These are phyloP conservation scores for Aspergillus novofumigatus DNA, from an alignment of 2,329 filamentous ascomycete genomes.

Conservation along the genomic window DNA sequence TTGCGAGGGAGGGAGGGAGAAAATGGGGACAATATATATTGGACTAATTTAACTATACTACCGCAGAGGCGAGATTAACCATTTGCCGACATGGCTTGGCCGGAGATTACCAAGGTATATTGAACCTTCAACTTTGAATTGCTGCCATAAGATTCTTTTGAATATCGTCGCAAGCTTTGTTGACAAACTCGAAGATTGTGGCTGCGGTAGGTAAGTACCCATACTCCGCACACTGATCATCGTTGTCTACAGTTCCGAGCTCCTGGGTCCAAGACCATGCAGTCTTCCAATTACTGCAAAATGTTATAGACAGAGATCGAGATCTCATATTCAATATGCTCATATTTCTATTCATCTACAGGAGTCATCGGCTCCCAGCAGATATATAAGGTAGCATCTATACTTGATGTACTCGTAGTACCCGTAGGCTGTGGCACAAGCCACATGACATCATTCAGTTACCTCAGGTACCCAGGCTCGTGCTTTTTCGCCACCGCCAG, in stretches of 20 bases:
- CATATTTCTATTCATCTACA: neutral
- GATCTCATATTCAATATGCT: neutral
- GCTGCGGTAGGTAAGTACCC: neutral
- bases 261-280: neutral
- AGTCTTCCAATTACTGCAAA: neutral
- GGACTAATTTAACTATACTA: neutral
- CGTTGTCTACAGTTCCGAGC: neutral
- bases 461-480: neutral
- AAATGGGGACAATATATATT: neutral
- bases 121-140: neutral
- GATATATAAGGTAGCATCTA: neutral
- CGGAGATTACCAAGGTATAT: neutral
- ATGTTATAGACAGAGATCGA: neutral
- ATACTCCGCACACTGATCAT: too few species aligned
- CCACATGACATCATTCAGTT: neutral
- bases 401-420: neutral
- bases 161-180: neutral
- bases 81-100: neutral
- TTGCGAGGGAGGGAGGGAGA: neutral
- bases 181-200: neutral
- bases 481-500: neutral
- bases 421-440: neutral
- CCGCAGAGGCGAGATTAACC: neutral
- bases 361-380: neutral
- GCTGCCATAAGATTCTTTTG: neutral